Percentiles rank a stretch among this genome's conserved stretches.
Evolutionary conservation across 768 basidiomycete genomes (phyloP).

Genomic region (Dacryopinax spathularia): DNA sequence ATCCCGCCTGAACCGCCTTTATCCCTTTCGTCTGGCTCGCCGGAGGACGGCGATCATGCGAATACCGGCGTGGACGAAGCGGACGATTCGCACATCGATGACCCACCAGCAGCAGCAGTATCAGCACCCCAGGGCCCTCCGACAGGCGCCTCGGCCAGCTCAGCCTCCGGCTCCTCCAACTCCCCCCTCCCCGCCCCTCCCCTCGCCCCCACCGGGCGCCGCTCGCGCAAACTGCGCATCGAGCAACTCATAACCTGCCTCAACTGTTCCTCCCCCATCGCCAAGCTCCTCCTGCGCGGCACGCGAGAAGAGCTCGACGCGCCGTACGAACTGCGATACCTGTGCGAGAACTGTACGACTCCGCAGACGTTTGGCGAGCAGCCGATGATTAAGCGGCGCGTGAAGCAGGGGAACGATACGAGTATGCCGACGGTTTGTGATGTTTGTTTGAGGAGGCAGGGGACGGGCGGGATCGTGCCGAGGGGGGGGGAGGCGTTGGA

Average conservation of each 20-base stretch:
- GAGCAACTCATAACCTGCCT: slow-evolving; percentile 7
- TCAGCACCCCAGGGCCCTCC: neutral
- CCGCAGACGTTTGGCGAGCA: neutral
- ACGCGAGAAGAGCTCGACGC: slow-evolving; percentile 8
- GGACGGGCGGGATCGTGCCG: slow-evolving; percentile 9
- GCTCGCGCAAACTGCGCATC: slow-evolving; percentile 5
- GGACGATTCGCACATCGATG: neutral
- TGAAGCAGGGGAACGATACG: slow-evolving; percentile 8
- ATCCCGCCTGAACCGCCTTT: neutral
- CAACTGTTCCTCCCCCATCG: slow-evolving; percentile 4
- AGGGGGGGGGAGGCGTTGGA: neutral
- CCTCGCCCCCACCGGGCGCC: neutral
- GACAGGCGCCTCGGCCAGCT: neutral
- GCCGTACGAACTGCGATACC: slow-evolving; percentile 4
- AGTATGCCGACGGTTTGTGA: slow-evolving; percentile 9
- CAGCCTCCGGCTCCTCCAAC: neutral
- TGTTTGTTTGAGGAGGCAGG: slow-evolving; percentile 8
- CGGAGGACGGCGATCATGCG: neutral
- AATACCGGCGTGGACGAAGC: neutral
- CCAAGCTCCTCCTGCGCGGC: slow-evolving; percentile 9
- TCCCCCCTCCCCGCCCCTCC: neutral
- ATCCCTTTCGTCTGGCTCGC: neutral
- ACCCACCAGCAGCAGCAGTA: too few relatives aligned
- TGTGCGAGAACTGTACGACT: slow-evolving; percentile 6
- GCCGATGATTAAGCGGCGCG: slow-evolving; percentile 1